Percentiles rank a stretch among this genome's conserved stretches.
Evolutionary conservation across 768 basidiomycete genomes (phyloP).

Genomic region (Mycena albidolilacea): DNA sequence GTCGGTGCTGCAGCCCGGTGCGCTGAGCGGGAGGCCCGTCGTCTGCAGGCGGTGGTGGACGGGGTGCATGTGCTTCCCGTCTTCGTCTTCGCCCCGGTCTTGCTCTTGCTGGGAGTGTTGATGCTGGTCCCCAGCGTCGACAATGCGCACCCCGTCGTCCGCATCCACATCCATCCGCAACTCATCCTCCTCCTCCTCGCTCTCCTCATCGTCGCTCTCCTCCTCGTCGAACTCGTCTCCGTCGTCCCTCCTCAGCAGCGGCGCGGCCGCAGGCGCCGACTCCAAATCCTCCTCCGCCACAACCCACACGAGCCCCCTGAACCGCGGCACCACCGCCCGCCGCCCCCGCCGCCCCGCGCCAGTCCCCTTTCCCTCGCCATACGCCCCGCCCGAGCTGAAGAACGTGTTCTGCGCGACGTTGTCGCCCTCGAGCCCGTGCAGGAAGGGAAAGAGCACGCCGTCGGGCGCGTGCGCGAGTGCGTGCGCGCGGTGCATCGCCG

Average conservation of each 20-base stretch:
- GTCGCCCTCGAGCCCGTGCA: conserved; percentile 9
- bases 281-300: conserved; percentile 78
- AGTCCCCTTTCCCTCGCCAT: too few relatives aligned
- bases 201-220: conserved; percentile 28
- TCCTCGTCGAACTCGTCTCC: conserved; percentile 43
- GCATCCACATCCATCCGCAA: conserved; percentile 39
- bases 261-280: neutral
- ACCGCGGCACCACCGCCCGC: conserved; percentile 51
- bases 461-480: neutral
- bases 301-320: conserved; percentile 89
- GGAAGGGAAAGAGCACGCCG: conserved; percentile 4
- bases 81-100: conserved; percentile 44
- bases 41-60: conserved; percentile 51
- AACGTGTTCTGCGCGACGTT: conserved; percentile 9
- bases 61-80: conserved; percentile 71
- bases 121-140: neutral
- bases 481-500: neutral
- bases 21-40: conserved; percentile 12
- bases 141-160: conserved; percentile 29
- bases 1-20: neutral
- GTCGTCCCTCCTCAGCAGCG: conserved; percentile 35
- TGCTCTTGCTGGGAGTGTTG: conserved; percentile 29
- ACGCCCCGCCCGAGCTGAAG: neutral
- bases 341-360: neutral
- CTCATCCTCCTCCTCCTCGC: conserved; percentile 33